These are phyloP conservation scores for Scenedesmus sp. DNA, from an alignment of 163 green algal species.

Conservation along the genomic window DNA sequence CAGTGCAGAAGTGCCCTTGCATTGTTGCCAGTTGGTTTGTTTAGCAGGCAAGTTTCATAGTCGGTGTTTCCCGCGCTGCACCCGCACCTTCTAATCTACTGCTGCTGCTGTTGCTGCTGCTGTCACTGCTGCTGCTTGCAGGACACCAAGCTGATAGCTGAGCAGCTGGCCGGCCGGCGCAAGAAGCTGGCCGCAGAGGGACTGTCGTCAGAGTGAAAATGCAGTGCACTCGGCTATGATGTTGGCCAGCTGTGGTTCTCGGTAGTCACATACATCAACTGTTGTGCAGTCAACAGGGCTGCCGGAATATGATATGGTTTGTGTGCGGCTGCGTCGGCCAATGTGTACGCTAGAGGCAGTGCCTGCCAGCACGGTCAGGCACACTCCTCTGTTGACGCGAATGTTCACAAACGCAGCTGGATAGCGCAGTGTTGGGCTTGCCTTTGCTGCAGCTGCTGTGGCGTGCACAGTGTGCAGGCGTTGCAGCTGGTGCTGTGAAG, in stretches of 20 bases:
- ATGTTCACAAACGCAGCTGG: not conserved
- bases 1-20: too few species aligned
- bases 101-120: not conserved
- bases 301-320: too few species aligned
- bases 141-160: slow-evolving; percentile 35
- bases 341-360: not conserved
- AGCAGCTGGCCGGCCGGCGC: not conserved
- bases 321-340: too few species aligned
- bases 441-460: not conserved
- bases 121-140: not conserved
- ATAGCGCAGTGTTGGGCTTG: not conserved
- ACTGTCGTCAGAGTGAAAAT: slow-evolving; percentile 3
- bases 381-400: not conserved
- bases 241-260: too few species aligned
- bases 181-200: slow-evolving; percentile 42
- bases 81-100: not conserved
- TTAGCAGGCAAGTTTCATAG: not conserved
- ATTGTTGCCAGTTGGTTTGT: not conserved
- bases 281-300: not conserved
- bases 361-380: not conserved
- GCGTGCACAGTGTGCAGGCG: not conserved
- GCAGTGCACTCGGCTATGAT: not conserved
- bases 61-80: not conserved
- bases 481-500: not conserved
- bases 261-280: too few species aligned